Evolutionary conservation across 2,329 filamentous ascomycete genomes (phyloP).

Genomic region (Colletotrichum truncatum): DNA sequence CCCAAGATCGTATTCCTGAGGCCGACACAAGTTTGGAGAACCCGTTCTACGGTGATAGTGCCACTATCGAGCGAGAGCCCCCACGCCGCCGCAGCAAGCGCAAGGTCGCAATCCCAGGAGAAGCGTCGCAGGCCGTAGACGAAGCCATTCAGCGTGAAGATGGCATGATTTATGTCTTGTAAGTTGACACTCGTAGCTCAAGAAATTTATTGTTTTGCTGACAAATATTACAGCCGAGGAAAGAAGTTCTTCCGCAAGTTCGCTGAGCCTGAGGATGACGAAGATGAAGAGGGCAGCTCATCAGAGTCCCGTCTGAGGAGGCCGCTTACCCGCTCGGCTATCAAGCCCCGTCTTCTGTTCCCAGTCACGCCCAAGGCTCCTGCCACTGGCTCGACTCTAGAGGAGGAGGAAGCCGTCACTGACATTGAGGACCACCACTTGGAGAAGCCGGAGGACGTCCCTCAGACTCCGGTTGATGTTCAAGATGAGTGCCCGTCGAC

Average conservation of each 20-base stretch:
- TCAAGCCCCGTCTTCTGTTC: conserved; percentile 80
- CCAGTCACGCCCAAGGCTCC: conserved; percentile 49
- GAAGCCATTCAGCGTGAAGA: conserved; percentile 72
- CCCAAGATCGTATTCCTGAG: conserved; percentile 79
- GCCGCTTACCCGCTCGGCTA: conserved; percentile 71
- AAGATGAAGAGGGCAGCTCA: conserved; percentile 41
- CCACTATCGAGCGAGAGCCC: conserved; percentile 48
- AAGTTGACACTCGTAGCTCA: conserved; percentile 52
- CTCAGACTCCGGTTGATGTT: conserved; percentile 40
- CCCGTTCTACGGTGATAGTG: conserved; percentile 70
- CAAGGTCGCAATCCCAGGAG: conserved; percentile 63
- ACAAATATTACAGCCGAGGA: conserved; percentile 68
- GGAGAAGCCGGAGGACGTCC: conserved; percentile 45
- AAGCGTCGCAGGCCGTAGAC: conserved; percentile 67
- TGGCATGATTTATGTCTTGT: conserved; percentile 82
- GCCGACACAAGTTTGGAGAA: conserved; percentile 74
- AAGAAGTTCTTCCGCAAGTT: conserved; percentile 82
- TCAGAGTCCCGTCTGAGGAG: conserved; percentile 43
- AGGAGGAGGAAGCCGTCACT: conserved; percentile 68
- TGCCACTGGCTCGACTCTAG: conserved; percentile 40
- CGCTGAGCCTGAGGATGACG: conserved; percentile 48
- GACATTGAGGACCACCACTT: conserved; percentile 63
- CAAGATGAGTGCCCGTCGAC: conserved; percentile 43
- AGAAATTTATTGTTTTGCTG: conserved; percentile 25
- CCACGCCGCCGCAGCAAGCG: conserved; percentile 63